These are phyloP conservation scores for Beauveria asiatica DNA, from an alignment of 2,329 filamentous ascomycete genomes.

Conservation along the genomic window DNA sequence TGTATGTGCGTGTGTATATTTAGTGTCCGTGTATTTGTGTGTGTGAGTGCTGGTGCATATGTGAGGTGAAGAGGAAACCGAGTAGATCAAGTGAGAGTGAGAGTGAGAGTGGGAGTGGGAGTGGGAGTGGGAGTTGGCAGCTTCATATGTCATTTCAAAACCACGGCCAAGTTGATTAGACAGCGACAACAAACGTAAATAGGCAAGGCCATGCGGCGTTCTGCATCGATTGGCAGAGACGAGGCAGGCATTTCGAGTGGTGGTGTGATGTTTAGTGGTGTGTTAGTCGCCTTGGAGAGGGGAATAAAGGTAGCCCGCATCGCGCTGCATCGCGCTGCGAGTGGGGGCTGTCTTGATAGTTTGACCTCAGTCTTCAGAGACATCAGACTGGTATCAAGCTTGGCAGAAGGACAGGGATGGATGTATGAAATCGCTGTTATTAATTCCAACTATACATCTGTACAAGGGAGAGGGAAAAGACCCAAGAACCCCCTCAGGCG, in stretches of 20 bases:
- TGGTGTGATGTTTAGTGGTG: background rate
- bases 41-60: background rate
- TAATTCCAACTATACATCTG: too few relatives aligned
- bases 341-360: constrained; percentile 1
- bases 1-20: background rate
- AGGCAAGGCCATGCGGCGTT: constrained; percentile 3
- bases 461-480: too few relatives aligned
- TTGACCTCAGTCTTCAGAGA: background rate
- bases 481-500: background rate
- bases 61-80: background rate
- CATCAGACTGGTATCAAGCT: background rate
- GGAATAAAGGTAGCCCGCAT: background rate
- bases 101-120: background rate
- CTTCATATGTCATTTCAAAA: background rate
- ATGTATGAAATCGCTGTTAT: background rate
- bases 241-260: background rate
- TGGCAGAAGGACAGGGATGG: background rate
- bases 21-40: background rate
- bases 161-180: background rate
- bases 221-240: background rate
- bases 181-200: background rate
- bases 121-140: background rate
- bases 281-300: background rate
- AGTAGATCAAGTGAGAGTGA: background rate
- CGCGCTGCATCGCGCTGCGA: background rate